A percentile compares a stretch with the other conserved stretches of the same genome.
Evolutionary conservation across 345 rosid genomes (phyloP).

Genomic region (Camelina neglecta): DNA sequence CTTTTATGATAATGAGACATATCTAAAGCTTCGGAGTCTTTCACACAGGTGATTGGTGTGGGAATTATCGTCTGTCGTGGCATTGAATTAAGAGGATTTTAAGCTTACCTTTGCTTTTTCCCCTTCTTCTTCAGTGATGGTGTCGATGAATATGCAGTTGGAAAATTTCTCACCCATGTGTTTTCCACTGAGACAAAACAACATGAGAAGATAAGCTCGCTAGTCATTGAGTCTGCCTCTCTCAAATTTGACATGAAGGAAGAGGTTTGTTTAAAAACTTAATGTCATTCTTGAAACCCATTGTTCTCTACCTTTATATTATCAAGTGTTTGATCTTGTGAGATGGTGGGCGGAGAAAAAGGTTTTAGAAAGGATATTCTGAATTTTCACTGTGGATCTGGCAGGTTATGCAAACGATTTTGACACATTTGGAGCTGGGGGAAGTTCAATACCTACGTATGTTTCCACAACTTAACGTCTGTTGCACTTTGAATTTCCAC

Average conservation of each 20-base stretch:
- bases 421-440: conserved; percentile 92
- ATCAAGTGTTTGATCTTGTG: conserved; percentile 20
- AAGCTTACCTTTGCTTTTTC: conserved; percentile 7
- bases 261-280: conserved; percentile 59
- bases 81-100: conserved; percentile 21
- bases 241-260: conserved; percentile 88
- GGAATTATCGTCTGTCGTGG: conserved; percentile 18
- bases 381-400: conserved; percentile 37
- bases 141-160: conserved; percentile 87
- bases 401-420: conserved; percentile 91
- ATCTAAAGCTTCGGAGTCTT: conserved; percentile 91
- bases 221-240: conserved; percentile 79
- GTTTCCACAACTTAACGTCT: conserved; percentile 72
- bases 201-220: conserved; percentile 59
- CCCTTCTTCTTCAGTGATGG: conserved; percentile 72
- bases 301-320: conserved; percentile 13
- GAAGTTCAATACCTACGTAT: conserved; percentile 74
- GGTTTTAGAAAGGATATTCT: background rate
- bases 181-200: conserved; percentile 55
- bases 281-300: conserved; percentile 17
- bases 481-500: conserved; percentile 87
- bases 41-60: conserved; percentile 67
- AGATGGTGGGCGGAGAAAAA: conserved; percentile 11
- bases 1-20: conserved; percentile 72
- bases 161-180: conserved; percentile 77